Base-by-base conservation (phyloP, 2,329 filamentous ascomycete species). In the Ophiostoma sp. region DNA sequence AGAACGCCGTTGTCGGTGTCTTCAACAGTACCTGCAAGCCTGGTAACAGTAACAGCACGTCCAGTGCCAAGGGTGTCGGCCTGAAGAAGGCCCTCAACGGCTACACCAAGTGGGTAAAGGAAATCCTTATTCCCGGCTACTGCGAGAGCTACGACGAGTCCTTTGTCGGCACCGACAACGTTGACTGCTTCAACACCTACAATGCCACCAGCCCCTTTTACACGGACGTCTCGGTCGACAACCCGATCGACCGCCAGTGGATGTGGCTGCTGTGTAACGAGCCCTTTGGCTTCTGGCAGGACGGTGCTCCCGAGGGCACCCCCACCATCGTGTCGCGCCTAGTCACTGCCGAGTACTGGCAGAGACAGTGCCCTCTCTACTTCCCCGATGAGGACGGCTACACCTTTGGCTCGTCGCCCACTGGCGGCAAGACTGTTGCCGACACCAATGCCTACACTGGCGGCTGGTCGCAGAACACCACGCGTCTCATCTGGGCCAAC, bases 191-290 rank as follows among this genome's bases (percentile, higher is more conserved):
- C 78, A 72, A 81, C 76, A 73, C 81, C 68, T 74, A 83, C 78
- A 84, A 87, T 75, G 78, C 76, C 3, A 79, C 78, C 31, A 81
- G 83, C 75, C 76, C 78, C 13, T 72, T 79, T 67, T 82, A 78
- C 13, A 70, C 69, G 27, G 79, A 79, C 57, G 79, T 83, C 74
- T 75, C 77, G 74, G 76, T 78, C 70, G 79, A 80, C 69, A 71
- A 79, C 35, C 73, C 71, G 1, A 74, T 78, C 35, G 80, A 84
- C 75, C 78, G 84, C 2, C 84, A 86, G 73, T 87, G 85, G 85
- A 76, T 79, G 10, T 87, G 84, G 84, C 80, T 87, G 77, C 79
- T 83, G 11, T 87, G 85, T 79, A 86, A 86, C 76, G 79, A 80
- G 70, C 78, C 71, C 36, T 76, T 82, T 65, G 79, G 78, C 72